phyloP scores from a whole-genome alignment of 495 filamentous ascomycete species.

The Penicillium egyptiacum region DNA sequence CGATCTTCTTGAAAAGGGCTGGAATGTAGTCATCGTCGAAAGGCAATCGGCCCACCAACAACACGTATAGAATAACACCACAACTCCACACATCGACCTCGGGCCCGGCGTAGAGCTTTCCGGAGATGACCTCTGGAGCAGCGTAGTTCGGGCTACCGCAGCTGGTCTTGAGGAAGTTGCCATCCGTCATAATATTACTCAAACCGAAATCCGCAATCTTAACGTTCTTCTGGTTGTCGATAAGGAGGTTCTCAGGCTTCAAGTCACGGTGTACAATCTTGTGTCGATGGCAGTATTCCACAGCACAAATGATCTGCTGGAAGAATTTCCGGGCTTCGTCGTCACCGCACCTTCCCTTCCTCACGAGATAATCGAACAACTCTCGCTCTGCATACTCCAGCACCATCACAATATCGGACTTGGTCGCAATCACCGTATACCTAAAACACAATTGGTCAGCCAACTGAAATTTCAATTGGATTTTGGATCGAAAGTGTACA shows the following conservation, averaged over 20 bases:
- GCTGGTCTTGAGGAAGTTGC: constrained; percentile 97
- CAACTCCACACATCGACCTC: constrained; percentile 99
- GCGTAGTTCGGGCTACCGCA: constrained; percentile 98
- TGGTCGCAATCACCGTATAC: constrained; percentile 94
- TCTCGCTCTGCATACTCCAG: constrained; percentile 96
- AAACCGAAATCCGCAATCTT: constrained; percentile 99
- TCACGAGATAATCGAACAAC: constrained; percentile 95
- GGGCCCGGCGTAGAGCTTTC: constrained; percentile 95
- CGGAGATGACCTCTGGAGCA: constrained; percentile 94
- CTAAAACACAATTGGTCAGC: constrained; percentile 42
- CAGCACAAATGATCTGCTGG: constrained; percentile 98
- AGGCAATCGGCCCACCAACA: constrained; percentile 85
- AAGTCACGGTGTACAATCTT: constrained; percentile 98
- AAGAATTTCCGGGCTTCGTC: constrained; percentile 92
- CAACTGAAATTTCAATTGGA: background rate
- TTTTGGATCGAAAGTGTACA: constrained; percentile 57
- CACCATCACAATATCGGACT: constrained; percentile 96
- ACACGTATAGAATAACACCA: constrained; percentile 94
- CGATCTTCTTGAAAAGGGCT: constrained; percentile 81
- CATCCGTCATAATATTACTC: constrained; percentile 99
- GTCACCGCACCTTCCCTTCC: constrained; percentile 84
- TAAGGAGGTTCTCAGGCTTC: constrained; percentile 94
- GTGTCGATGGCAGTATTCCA: constrained; percentile 98
- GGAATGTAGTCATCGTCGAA: constrained; percentile 98
- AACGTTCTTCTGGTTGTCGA: constrained; percentile 92